A percentile compares a stretch with the other conserved stretches of the same genome.
Evolutionary conservation across 139 green algal genomes (phyloP).

Genomic region (Chara braunii): DNA sequence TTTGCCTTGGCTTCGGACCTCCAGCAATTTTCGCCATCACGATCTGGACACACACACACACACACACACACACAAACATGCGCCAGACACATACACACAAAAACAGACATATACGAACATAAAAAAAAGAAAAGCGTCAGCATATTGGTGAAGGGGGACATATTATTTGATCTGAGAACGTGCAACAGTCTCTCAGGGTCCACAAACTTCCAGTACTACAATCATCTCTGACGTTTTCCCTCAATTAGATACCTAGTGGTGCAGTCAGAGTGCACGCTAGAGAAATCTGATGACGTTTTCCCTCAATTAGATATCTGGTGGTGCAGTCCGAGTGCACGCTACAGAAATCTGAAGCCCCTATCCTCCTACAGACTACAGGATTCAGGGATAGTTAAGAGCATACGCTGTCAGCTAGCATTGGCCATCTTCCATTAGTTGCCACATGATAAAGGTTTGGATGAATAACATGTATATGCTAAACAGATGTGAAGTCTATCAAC

Average conservation of each 20-base stretch:
- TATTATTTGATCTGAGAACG: no score
- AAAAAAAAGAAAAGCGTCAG: not conserved
- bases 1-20: constrained; percentile 23
- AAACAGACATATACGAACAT: not conserved
- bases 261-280: not conserved
- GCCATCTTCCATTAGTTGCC: not conserved
- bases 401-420: constrained; percentile 5
- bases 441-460: no score
- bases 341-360: not conserved
- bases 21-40: constrained; percentile 41
- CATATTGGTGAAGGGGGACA: not conserved
- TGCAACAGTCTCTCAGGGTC: no score
- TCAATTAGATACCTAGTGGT: not conserved
- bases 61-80: not conserved
- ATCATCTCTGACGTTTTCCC: not conserved
- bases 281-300: not conserved
- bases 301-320: not conserved
- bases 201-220: not conserved
- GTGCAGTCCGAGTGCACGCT: not conserved
- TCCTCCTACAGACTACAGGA: not conserved
- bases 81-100: not conserved
- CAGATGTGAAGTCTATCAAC: no score
- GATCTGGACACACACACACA: constrained; percentile 20
- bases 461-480: no score
- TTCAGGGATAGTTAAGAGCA: not conserved